Evolutionary conservation across 1,284 basidiomycete genomes (phyloP).

Genomic region (Stygiomarasmius scandens): DNA sequence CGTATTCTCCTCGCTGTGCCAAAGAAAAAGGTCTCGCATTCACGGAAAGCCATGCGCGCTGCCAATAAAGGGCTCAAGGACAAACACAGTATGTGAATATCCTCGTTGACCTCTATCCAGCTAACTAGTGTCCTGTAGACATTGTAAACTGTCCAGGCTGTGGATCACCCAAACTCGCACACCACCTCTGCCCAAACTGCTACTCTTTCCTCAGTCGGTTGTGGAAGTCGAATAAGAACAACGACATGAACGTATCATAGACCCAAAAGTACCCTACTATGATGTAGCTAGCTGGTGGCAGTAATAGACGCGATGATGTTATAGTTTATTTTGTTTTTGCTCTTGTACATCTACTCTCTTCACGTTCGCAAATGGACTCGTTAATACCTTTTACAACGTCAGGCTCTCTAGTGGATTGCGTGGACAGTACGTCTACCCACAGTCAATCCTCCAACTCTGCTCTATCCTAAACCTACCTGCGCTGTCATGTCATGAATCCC

Average conservation of each 20-base stretch:
- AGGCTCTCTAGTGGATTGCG: slow-evolving; percentile 94
- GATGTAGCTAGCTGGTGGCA: neutral
- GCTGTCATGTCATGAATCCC: slow-evolving; percentile 26
- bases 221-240: slow-evolving; percentile 47
- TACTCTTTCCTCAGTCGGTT: slow-evolving; percentile 77
- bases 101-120: neutral
- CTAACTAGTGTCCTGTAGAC: slow-evolving; percentile 52
- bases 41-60: slow-evolving; percentile 91
- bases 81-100: slow-evolving; percentile 70
- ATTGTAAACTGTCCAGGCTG: slow-evolving; percentile 93
- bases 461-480: slow-evolving; percentile 22
- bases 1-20: slow-evolving; percentile 91
- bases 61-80: slow-evolving; percentile 96
- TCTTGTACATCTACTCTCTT: neutral
- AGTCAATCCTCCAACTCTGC: slow-evolving; percentile 39
- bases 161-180: slow-evolving; percentile 84
- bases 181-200: slow-evolving; percentile 87
- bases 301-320: neutral
- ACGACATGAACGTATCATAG: slow-evolving; percentile 11
- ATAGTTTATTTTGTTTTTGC: neutral
- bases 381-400: slow-evolving; percentile 96
- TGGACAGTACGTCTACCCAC: slow-evolving; percentile 91
- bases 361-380: slow-evolving; percentile 73
- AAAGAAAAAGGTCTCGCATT: slow-evolving; percentile 94
- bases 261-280: neutral